Base-by-base conservation (phyloP, 768 basidiomycete genomes). In the Collybia sordida region DNA sequence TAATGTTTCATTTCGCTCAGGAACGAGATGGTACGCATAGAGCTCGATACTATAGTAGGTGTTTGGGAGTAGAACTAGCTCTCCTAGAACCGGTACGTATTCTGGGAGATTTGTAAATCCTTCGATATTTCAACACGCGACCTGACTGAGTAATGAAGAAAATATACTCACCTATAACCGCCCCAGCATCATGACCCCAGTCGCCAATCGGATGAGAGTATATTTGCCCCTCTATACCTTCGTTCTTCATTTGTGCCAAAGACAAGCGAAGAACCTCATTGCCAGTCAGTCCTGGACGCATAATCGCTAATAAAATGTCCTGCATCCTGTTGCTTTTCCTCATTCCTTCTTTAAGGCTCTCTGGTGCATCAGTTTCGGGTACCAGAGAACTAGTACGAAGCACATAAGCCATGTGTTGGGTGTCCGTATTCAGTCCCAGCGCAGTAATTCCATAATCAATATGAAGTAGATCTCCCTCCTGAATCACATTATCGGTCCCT, bases 21-120 rank as follows among this genome's bases (percentile, higher is more conserved):
- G 70, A 15, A 81, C 67, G 45, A 71, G 76, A 49, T 73, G 73
- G 54, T 72, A 73, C 5, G 78, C 77, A 47, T 73, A 77, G 12
- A 81, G 68, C 55, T 81, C 78, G 51, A 82, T 74, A 63, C 74
- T 77, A 56, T 80, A 81, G 62, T 74, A 81, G 11, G 77, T 78
- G 46, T 78, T 64, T 5, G 75, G 69, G 22, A 80, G 65, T 21
- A 81, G 71, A 6, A 65, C 66, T 35, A 80, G 64, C 28, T 78
- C 75, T 35, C 79, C 79, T 8, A 77, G 57, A 27, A 78, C 61
- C 7, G 79, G 77, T 17, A 80, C 75, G 45, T 70, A 65, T 56
- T 64, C 61, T 6, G 74, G 76, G 6, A 74, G 61, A 57, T 78
- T 75, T 5, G 68, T 69, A 50, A 74, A 72, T 22, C 77, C 75